Conservation (phyloP, 306 rosid species). For the Nissolia schottii region DNA sequence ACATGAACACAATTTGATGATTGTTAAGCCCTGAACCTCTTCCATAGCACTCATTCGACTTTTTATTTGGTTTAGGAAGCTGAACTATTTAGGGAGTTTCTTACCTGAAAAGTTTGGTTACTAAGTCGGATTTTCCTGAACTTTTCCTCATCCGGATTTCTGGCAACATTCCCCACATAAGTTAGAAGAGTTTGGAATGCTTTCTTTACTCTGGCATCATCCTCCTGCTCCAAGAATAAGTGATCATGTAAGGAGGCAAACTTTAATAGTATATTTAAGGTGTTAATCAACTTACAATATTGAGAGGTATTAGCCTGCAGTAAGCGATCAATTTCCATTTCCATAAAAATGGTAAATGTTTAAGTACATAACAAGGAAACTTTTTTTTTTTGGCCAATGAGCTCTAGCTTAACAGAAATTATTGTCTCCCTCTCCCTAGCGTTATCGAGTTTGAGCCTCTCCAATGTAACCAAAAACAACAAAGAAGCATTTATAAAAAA, state of each 20-base stretch:
- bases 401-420: no score
- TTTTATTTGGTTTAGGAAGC: neutral
- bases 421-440: no score
- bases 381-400: no score
- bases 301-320: neutral
- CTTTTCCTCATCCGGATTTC: conserved; percentile 76
- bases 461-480: no score
- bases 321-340: neutral
- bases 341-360: neutral
- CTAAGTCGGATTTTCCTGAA: conserved; percentile 73
- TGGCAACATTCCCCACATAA: conserved; percentile 76
- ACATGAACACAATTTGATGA: conserved; percentile 4
- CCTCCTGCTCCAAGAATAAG: conserved; percentile 51
- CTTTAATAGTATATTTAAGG: neutral
- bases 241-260: neutral
- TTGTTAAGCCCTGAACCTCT: neutral
- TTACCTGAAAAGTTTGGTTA: conserved; percentile 74
- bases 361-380: neutral
- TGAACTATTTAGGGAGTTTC: neutral
- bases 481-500: no score
- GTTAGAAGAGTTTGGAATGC: conserved; percentile 77
- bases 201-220: conserved; percentile 58
- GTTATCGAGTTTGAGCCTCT: no score
- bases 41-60: neutral
- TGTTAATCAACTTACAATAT: neutral